Base-by-base conservation (phyloP, 2,329 filamentous ascomycete genomes). In the Penicillium sp. region DNA sequence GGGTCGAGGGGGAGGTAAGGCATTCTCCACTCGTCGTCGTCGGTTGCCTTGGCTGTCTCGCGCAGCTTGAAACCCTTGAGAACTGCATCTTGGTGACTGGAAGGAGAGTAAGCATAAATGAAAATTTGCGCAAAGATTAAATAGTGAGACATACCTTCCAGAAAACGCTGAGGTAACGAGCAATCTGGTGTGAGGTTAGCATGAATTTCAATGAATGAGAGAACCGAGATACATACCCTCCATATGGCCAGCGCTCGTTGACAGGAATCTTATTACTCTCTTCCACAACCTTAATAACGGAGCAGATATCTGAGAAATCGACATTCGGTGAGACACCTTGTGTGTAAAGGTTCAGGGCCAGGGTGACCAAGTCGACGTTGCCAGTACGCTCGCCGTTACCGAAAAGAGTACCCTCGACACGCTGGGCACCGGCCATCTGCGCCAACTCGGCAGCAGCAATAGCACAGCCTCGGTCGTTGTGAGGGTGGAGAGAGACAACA, bases 321-420 rank as follows among this genome's bases (percentile, higher is more conserved):
- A 98, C 85, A 10, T 89, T 84, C 16, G 92, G 91, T 69, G 89
- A 83, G 49, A 96, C 85, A 54, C 93, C 93, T 75, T 98, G 93
- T 0, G 93, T 97, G 77, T 98, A 98, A 19, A 98, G 86, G 74
- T 98, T 98, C 58, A 98, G 82, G 29, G 87, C 95, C 55, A 98
- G 83, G 33, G 93, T 98, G 50, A 98, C 92, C 54, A 98, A 83
- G 72, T 98, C 93, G 21, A 97, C 92, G 69, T 98, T 98, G 62
- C 93, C 95, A 0, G 93, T 98, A 62, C 95, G 83, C 82, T 99
- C 93, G 58, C 95, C 93, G 67, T 98, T 98, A 52, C 93, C 92
- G 71, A 97, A 96, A 39, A 97, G 82, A 62, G 92, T 96, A 46
- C 93, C 93, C 76, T 98, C 93, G 14, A 98, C 93, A 72, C 95